Evolutionary conservation across 139 green algal genomes (phyloP).

Genomic region (Volvox africanus): DNA sequence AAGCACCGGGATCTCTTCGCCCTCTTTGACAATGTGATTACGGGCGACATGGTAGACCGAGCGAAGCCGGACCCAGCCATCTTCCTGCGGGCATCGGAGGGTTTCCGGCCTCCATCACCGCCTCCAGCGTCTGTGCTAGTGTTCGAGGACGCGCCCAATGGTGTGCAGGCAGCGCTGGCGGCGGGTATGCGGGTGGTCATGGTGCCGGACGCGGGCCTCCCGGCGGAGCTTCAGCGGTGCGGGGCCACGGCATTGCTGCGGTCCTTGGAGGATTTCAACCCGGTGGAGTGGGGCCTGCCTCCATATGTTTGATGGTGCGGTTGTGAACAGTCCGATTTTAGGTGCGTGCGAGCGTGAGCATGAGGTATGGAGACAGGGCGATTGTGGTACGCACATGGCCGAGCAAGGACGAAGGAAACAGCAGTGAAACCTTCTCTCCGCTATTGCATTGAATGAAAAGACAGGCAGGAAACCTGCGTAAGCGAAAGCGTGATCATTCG

Average conservation of each 20-base stretch:
- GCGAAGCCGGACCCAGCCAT: constrained; percentile 87
- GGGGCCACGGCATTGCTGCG: constrained; percentile 42
- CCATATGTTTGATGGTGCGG: constrained; percentile 15
- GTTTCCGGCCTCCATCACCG: constrained; percentile 46
- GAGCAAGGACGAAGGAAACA: no score
- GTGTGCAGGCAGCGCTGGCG: constrained; percentile 75
- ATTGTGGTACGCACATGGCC: no score
- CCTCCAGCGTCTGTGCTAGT: constrained; percentile 63
- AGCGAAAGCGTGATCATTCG: no score
- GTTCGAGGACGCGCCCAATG: constrained; percentile 87
- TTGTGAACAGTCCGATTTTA: no score
- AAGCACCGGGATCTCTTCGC: constrained; percentile 78
- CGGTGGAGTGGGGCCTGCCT: constrained; percentile 58
- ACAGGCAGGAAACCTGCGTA: no score
- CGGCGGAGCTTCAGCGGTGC: background rate
- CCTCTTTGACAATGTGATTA: constrained; percentile 77
- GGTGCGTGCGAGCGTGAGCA: no score
- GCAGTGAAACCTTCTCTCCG: no score
- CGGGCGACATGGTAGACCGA: constrained; percentile 67
- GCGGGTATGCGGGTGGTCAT: constrained; percentile 76
- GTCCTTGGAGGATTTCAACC: constrained; percentile 61
- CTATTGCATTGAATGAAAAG: no score
- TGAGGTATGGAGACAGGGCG: no score
- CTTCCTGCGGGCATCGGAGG: constrained; percentile 73
- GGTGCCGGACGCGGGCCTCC: constrained; percentile 57